Percentiles rank a stretch among this genome's conserved stretches.
Conservation (phyloP, 768 basidiomycete species). For the Suillus decipiens region DNA sequence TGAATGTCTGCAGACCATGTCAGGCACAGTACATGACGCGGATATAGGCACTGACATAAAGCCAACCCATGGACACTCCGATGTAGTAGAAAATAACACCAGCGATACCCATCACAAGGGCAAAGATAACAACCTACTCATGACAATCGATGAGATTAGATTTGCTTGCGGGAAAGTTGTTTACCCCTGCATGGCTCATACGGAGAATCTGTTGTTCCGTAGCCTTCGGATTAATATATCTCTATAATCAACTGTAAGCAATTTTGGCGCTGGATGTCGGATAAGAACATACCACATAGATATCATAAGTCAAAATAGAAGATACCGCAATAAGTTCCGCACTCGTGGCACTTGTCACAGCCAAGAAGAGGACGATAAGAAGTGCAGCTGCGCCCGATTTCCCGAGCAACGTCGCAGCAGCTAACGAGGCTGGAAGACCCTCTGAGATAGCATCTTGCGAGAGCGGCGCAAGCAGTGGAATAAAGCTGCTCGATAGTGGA, state of each 20-base stretch:
- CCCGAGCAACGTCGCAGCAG: constrained; percentile 80
- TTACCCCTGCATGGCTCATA: constrained; percentile 67
- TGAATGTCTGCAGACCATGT: constrained; percentile 61
- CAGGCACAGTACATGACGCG: background rate
- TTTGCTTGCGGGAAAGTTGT: constrained; percentile 14
- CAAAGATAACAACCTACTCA: constrained; percentile 63
- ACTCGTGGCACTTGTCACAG: constrained; percentile 81
- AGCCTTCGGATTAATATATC: constrained; percentile 81
- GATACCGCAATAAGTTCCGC: constrained; percentile 94
- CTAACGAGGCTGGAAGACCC: constrained; percentile 85
- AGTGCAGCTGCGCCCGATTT: constrained; percentile 78
- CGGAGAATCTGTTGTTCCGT: constrained; percentile 71
- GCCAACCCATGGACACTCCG: constrained; percentile 92
- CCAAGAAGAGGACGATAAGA: constrained; percentile 81
- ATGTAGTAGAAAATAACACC: constrained; percentile 88
- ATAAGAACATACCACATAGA: constrained; percentile 61
- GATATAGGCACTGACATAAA: constrained; percentile 63
- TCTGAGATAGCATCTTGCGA: constrained; percentile 72
- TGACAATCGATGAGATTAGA: background rate
- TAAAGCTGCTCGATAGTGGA: constrained; percentile 54
- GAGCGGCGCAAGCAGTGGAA: constrained; percentile 43
- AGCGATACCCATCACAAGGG: constrained; percentile 78
- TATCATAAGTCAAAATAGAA: constrained; percentile 78
- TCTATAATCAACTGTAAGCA: constrained; percentile 34
- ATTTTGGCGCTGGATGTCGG: background rate